These are phyloP conservation scores for Trichophyton mentagrophytes DNA, from an alignment of 2,329 filamentous ascomycete species.

Conservation along the genomic window DNA sequence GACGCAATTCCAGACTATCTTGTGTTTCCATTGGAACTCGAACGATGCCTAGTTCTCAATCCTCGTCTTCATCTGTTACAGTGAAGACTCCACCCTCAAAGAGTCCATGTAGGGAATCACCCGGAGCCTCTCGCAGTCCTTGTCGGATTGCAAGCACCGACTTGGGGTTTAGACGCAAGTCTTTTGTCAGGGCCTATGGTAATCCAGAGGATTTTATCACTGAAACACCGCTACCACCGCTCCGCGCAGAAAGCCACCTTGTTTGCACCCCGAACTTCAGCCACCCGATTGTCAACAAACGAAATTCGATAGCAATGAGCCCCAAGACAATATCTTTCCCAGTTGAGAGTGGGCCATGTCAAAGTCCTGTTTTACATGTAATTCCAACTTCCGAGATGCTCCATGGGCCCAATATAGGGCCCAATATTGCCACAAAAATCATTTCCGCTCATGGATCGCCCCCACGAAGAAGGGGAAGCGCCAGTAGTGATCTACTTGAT, in stretches of 20 bases:
- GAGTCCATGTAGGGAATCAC: conserved; percentile 5
- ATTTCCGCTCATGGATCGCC: not conserved
- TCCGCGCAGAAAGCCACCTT: conserved; percentile 18
- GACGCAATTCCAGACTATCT: conserved; percentile 15
- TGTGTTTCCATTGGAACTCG: conserved; percentile 16
- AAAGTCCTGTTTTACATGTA: not conserved
- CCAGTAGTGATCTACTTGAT: not conserved
- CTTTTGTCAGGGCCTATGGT: conserved; percentile 1
- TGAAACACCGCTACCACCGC: conserved; percentile 16
- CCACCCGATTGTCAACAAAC: conserved; percentile 30
- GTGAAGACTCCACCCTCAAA: conserved; percentile 13
- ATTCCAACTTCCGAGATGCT: not conserved
- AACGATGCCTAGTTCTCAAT: conserved; percentile 17
- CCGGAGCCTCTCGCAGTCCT: not conserved
- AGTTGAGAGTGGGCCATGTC: not conserved
- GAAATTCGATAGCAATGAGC: conserved; percentile 17
- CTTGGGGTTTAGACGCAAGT: not conserved
- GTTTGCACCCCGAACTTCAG: conserved; percentile 30
- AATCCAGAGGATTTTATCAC: conserved; percentile 8
- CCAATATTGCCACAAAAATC: not conserved
- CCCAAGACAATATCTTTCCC: conserved; percentile 1
- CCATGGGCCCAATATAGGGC: not conserved
- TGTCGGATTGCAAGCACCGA: not conserved
- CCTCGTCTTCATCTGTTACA: conserved; percentile 18
- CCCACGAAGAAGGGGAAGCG: not conserved